Evolutionary conservation across 495 filamentous ascomycete genomes (phyloP), one percentile per base, ranked within the genome.

Genomic region (Penicillium paxilli): DNA sequence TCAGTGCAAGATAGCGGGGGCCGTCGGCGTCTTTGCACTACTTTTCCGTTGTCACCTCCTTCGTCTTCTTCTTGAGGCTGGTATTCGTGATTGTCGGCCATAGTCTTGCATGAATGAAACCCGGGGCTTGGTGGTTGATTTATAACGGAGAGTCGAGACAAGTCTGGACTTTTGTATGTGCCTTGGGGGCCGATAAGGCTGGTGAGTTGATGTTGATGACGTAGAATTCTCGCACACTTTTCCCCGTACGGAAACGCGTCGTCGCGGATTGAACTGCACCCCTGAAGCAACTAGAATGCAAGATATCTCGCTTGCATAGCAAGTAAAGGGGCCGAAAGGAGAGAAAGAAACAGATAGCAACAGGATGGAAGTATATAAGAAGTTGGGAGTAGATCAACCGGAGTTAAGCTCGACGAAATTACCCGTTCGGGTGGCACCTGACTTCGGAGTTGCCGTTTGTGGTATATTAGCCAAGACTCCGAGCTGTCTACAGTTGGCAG

Each of bases 1-100:
- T 77, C 64, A 16, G 72, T 75, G 51, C 75, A 77, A 22, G 73
- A 69, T 25, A 75, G 61, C 5, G 72, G 67, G 47, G 72, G 71
- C 47, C 74, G 60, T 41, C 72, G 71, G 9, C 74, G 68, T 11
- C 69, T 59, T 28, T 68, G 65, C 14, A 65, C 45, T 16, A 55
- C 57, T 62, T 46, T 63, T 4, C 55, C 30, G 10, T 37, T 45
- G 21, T 60, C 42, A 48, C 47, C 52, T 32, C 48, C 19, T 26
- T 57, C 55, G 1, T 47, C 58, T 12, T 52, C n/a, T n/a, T n/a
- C n/a, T n/a, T n/a, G 46, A 6, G 49, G 46, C 2, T 21, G 2
- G 5, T 9, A 20, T 9, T 66, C 48, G 14, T 56, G 53, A 30
- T 55, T 20, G 14, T 54, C 42, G 20, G 21, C 21, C 52, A 60